Conservation (phyloP, 345 rosid species). For the Heritiera fomes region DNA sequence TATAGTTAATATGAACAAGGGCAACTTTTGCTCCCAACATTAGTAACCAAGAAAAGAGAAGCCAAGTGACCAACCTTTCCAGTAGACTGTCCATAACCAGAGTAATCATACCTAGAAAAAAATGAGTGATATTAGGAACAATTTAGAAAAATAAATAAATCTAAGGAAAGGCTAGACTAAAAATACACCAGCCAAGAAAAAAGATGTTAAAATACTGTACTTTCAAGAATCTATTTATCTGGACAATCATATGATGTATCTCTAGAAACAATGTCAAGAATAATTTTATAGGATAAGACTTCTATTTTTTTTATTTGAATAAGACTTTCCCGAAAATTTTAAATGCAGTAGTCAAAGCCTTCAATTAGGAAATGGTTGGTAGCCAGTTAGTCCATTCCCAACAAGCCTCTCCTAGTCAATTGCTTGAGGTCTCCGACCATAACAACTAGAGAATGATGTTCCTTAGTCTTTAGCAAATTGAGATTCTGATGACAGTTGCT, state of each 20-base stretch:
- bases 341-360: background rate
- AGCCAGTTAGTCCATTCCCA: background rate
- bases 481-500: background rate
- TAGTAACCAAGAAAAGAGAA: conserved; percentile 21
- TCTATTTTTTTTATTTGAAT: too few relatives aligned
- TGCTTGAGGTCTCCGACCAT: background rate
- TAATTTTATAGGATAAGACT: background rate
- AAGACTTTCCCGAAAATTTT: background rate
- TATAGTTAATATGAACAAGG: background rate
- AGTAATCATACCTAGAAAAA: conserved; percentile 78
- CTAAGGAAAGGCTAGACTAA: background rate
- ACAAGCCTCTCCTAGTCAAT: background rate
- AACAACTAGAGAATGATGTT: background rate
- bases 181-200: background rate
- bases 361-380: background rate
- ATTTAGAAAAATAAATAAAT: conserved; percentile 7
- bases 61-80: conserved; percentile 67
- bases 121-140: conserved; percentile 22
- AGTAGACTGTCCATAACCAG: conserved; percentile 93
- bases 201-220: background rate
- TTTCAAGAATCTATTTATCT: background rate
- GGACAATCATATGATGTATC: background rate
- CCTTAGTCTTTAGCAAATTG: background rate
- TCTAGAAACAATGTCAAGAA: background rate
- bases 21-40: conserved; percentile 5